Base-by-base conservation (phyloP, 495 filamentous ascomycete genomes). In the Aspergillus asperescens region DNA sequence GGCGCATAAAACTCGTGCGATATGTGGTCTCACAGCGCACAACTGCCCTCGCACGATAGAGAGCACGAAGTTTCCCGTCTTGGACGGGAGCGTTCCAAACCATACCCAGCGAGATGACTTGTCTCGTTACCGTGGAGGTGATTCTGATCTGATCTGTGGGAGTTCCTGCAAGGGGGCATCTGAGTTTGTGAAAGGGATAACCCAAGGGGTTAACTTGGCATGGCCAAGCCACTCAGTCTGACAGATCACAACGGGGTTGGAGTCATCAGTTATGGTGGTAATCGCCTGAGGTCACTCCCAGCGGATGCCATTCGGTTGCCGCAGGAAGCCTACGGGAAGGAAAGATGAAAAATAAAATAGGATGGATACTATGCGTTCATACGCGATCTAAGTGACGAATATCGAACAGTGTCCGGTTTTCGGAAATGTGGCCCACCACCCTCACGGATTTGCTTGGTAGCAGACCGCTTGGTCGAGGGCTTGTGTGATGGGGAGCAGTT, bases 401-500 rank as follows among this genome's bases (percentile, higher is more conserved):
- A 58, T 53, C 37, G 34, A 54, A 50, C 27, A 18, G 20, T 38
- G 22, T 43, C 39, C 39, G 24, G 40, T 25, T 46, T 31, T 44
- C 31, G 35, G 31, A 55, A 55, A 48, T 24, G 38, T 53, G 39
- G 53, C 58, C 61, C 55, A 63, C 55, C 61, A 59, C 61, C 61
- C 58, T 46, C 43, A 18, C 39, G 39, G 29, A 32, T 24, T 51
- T 13, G 45, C 18, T 25, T 43, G 28, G 41, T 23, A 37, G 20
- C 34, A 61, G 51, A 24, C 38, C 35, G 10, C 46, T 35, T 27
- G 27, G 43, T 39, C 34, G 55, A 66, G 70, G 63, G 66, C 55
- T 66, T 64, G 56, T 62, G 53, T 60, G 69, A 73, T 75, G 68
- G 72, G 67, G 69, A 73, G 72, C 72, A 75, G 70, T 75, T 75